Conservation (phyloP, 2,329 filamentous ascomycete genomes). For the Monosporascus sp. region DNA sequence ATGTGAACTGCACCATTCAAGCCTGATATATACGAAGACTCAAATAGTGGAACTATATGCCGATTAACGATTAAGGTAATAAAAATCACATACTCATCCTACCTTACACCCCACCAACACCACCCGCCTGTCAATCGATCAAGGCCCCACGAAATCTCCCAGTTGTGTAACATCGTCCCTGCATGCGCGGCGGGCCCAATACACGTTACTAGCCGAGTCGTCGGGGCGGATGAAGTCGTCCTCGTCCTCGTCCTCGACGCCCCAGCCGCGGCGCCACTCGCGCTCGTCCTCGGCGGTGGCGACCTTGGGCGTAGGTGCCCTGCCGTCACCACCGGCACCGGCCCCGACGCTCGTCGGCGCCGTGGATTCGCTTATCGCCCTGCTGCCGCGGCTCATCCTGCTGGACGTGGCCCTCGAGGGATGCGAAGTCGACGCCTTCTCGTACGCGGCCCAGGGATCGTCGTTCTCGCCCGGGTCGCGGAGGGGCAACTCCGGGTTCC, state of each 20-base stretch:
- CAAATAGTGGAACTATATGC: no score
- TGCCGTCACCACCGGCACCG: background rate
- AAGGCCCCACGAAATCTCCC: slow-evolving; percentile 1
- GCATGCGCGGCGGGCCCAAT: background rate
- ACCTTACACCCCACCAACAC: no score
- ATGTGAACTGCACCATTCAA: no score
- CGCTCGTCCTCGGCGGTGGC: background rate
- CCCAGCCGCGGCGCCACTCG: background rate
- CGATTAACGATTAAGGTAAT: no score
- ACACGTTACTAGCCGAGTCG: slow-evolving; percentile 6
- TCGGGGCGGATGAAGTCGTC: slow-evolving; percentile 1
- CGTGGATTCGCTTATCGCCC: background rate
- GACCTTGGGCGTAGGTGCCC: background rate
- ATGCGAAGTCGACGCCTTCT: background rate
- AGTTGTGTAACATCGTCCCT: background rate
- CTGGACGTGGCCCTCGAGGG: background rate
- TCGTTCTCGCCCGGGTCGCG: background rate
- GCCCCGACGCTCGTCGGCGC: background rate
- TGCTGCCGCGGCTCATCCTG: background rate
- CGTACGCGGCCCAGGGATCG: background rate
- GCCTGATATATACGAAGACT: no score
- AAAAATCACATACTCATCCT: no score
- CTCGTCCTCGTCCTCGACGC: slow-evolving; percentile 1
- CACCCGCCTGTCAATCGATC: background rate
- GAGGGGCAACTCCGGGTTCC: background rate